phyloP scores from a whole-genome alignment of 495 filamentous ascomycete species.

The Talaromyces adpressus region DNA sequence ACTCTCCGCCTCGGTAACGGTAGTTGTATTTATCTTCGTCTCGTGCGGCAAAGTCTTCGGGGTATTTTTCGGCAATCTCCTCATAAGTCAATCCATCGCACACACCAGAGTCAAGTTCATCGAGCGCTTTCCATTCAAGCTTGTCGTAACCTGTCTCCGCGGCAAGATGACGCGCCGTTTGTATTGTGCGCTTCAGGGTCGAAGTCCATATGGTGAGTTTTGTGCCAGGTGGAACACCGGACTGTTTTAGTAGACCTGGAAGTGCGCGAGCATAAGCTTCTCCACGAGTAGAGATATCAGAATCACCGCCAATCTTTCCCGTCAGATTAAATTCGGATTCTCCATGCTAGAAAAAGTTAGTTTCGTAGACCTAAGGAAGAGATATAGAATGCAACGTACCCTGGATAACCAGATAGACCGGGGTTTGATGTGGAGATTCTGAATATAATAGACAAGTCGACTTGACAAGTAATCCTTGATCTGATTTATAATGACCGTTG shows the following conservation, averaged over 20 bases:
- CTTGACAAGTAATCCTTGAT: slow-evolving; percentile 96
- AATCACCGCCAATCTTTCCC: slow-evolving; percentile 88
- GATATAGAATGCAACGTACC: slow-evolving; percentile 42
- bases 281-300: slow-evolving; percentile 77
- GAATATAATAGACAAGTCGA: slow-evolving; percentile 93
- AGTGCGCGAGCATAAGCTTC: slow-evolving; percentile 77
- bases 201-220: slow-evolving; percentile 96
- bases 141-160: slow-evolving; percentile 68
- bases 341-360: slow-evolving; percentile 57
- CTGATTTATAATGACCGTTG: slow-evolving; percentile 92
- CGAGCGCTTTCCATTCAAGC: slow-evolving; percentile 96
- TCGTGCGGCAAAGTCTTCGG: slow-evolving; percentile 87
- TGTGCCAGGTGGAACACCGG: slow-evolving; percentile 65
- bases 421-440: slow-evolving; percentile 97
- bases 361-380: slow-evolving; percentile 10
- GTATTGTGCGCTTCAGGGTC: slow-evolving; percentile 85
- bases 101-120: slow-evolving; percentile 93
- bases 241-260: slow-evolving; percentile 72
- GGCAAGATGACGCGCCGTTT: slow-evolving; percentile 73
- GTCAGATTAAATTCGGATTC: slow-evolving; percentile 86
- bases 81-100: slow-evolving; percentile 95
- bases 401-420: slow-evolving; percentile 95
- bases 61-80: slow-evolving; percentile 82
- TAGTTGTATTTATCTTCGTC: slow-evolving; percentile 99
- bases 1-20: slow-evolving; percentile 93